These are phyloP conservation scores for Coniochaeta pulveracea DNA, from an alignment of 2,329 filamentous ascomycete genomes.

Conservation along the genomic window DNA sequence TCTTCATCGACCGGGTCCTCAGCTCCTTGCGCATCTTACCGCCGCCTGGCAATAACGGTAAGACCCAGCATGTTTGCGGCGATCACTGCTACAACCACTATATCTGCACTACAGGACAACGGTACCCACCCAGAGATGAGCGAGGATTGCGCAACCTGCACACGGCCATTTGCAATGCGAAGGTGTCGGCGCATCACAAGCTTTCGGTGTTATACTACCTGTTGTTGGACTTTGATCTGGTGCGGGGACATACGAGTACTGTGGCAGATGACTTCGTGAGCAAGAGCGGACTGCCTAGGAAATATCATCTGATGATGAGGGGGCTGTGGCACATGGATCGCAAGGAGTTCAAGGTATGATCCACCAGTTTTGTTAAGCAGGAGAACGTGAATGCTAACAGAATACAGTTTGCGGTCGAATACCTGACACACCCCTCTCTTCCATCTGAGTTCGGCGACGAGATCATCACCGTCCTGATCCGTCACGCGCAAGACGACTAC, in stretches of 20 bases:
- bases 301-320: conserved; percentile 71
- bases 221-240: conserved; percentile 59
- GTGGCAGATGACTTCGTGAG: conserved; percentile 46
- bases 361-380: too few relatives aligned
- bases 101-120: too few relatives aligned
- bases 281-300: conserved; percentile 55
- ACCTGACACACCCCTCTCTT: conserved; percentile 68
- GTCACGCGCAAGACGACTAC: conserved; percentile 48
- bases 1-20: conserved; percentile 74
- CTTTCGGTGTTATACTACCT: conserved; percentile 77
- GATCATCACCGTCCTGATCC: conserved; percentile 59
- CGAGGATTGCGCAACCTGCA: conserved; percentile 58
- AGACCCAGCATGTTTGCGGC: too few relatives aligned
- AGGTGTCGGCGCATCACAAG: conserved; percentile 63
- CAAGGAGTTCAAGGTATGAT: conserved; percentile 51
- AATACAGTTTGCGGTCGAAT: conserved; percentile 56
- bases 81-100: too few relatives aligned
- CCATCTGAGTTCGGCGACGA: conserved; percentile 76
- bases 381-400: too few relatives aligned
- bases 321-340: conserved; percentile 74
- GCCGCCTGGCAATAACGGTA: conserved; percentile 48
- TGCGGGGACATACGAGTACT: conserved; percentile 34
- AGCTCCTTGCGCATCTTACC: conserved; percentile 59
- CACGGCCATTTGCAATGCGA: conserved; percentile 53
- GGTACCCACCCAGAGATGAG: conserved; percentile 68